Evolutionary conservation across 768 basidiomycete species (phyloP).

Genomic region (Termitomyces sp.): DNA sequence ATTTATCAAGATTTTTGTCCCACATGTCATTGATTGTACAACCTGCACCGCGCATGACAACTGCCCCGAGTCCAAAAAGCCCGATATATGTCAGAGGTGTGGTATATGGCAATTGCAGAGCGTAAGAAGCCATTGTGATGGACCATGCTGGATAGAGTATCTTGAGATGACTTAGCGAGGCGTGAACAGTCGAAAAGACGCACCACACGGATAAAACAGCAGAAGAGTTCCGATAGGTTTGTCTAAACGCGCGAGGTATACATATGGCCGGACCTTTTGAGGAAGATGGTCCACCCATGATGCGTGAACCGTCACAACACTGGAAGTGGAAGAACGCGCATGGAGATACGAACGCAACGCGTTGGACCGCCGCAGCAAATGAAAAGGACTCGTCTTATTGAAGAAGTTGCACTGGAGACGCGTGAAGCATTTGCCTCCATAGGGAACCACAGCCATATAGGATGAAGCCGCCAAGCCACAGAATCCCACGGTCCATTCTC

Average conservation of each 20-base stretch:
- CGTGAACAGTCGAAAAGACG: slow-evolving; percentile 22
- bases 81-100: slow-evolving; percentile 70
- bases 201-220: slow-evolving; percentile 92
- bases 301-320: slow-evolving; percentile 8
- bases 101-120: slow-evolving; percentile 57
- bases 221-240: slow-evolving; percentile 94
- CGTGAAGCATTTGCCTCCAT: slow-evolving; percentile 9
- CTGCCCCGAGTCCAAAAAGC: slow-evolving; percentile 84
- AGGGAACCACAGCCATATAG: not conserved
- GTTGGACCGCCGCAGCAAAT: not conserved
- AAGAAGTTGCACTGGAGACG: slow-evolving; percentile 6
- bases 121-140: slow-evolving; percentile 93
- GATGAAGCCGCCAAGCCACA: not conserved
- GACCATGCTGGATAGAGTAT: slow-evolving; percentile 75
- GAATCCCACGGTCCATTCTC: not conserved
- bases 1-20: slow-evolving; percentile 88
- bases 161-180: slow-evolving; percentile 1
- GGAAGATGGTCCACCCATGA: slow-evolving; percentile 72
- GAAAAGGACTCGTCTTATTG: not conserved
- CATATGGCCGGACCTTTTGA: slow-evolving; percentile 60
- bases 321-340: slow-evolving; percentile 10
- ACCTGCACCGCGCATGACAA: slow-evolving; percentile 96
- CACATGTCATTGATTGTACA: slow-evolving; percentile 99
- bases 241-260: slow-evolving; percentile 84
- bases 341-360: not conserved